Percentiles rank a stretch among this genome's conserved stretches.
phyloP scores from a whole-genome alignment of 1,284 basidiomycete genomes.

The Ustilago sp. region DNA sequence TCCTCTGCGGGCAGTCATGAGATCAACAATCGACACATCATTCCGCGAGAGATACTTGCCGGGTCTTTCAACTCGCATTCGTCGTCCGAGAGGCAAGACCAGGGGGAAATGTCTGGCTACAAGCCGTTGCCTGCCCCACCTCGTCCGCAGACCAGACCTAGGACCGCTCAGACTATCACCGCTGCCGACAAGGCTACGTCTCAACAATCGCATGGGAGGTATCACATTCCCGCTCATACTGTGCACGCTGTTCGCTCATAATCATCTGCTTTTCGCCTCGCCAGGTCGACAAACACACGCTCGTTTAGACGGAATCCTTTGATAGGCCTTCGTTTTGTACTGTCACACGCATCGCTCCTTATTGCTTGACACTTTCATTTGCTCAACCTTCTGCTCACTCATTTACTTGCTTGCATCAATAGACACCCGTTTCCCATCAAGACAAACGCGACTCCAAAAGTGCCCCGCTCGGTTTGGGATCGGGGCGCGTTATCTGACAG shows the following conservation, averaged over 20 bases:
- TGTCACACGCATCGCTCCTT: not conserved
- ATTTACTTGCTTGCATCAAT: slow-evolving; percentile 1
- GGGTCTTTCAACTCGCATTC: not conserved
- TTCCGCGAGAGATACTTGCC: slow-evolving; percentile 8
- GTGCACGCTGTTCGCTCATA: slow-evolving; percentile 12
- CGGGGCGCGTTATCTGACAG: no score
- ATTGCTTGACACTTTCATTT: not conserved
- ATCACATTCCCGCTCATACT: not conserved
- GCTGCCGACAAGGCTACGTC: not conserved
- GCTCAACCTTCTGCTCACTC: not conserved
- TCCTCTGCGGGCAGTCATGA: not conserved
- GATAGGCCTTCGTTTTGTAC: not conserved
- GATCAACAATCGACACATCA: slow-evolving; percentile 5
- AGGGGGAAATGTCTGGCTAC: not conserved
- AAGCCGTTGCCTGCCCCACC: slow-evolving; percentile 27
- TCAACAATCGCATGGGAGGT: not conserved
- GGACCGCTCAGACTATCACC: slow-evolving; percentile 34
- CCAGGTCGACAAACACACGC: not conserved
- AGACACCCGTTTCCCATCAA: slow-evolving; percentile 1
- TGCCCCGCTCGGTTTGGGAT: no score
- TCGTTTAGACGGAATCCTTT: slow-evolving; percentile 4
- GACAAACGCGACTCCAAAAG: no score
- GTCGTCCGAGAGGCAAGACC: not conserved
- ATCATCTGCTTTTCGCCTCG: not conserved
- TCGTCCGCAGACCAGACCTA: slow-evolving; percentile 21